phyloP scores from a whole-genome alignment of 2,329 filamentous ascomycete genomes.

The Didymella pinodella region DNA sequence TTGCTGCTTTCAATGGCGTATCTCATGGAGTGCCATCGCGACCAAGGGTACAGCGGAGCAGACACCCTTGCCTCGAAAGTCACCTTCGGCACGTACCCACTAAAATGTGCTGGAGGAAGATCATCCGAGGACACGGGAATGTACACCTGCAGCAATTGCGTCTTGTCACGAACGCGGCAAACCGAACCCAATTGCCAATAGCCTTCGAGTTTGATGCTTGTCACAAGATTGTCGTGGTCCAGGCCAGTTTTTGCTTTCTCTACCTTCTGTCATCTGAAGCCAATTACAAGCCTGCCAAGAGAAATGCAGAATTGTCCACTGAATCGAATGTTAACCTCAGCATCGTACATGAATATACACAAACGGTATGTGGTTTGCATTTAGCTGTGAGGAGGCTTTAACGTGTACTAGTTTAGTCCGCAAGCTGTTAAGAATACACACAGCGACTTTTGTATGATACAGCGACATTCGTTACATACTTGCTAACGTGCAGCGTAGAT shows the following conservation, averaged over 20 bases:
- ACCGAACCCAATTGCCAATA: constrained; percentile 1
- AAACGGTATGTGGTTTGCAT: neutral
- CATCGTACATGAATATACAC: neutral
- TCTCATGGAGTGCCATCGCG: neutral
- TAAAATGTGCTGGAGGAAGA: neutral
- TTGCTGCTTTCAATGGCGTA: neutral
- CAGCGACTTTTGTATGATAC: neutral
- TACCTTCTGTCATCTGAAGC: constrained; percentile 2
- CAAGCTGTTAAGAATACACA: neutral
- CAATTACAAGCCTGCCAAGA: neutral
- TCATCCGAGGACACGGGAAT: neutral
- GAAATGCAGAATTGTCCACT: neutral
- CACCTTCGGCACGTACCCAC: neutral
- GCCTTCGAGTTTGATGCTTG: neutral
- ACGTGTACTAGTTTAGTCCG: neutral
- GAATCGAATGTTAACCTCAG: neutral
- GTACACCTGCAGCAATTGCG: neutral
- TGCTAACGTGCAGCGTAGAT: neutral
- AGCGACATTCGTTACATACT: neutral
- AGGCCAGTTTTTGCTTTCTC: neutral
- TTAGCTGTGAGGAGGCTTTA: neutral
- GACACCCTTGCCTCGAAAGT: neutral
- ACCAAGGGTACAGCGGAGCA: neutral
- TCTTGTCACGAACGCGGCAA: neutral
- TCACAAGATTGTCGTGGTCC: constrained; percentile 7